These are phyloP conservation scores for Alternaria sp. DNA, from an alignment of 2,329 filamentous ascomycete species.

Conservation along the genomic window DNA sequence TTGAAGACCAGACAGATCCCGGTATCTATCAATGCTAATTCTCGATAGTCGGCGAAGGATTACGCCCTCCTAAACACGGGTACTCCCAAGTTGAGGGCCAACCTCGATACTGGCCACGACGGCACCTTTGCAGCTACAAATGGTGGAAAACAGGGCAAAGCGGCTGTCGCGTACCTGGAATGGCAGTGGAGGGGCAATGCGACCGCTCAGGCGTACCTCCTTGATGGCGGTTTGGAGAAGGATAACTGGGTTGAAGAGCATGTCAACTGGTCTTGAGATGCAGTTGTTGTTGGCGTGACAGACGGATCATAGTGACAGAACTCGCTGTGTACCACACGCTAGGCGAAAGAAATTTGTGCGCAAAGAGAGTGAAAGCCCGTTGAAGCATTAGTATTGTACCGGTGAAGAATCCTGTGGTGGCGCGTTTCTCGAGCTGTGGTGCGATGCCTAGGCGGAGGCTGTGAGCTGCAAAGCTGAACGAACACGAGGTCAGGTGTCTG, in stretches of 20 bases:
- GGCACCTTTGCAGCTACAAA: conserved; percentile 28
- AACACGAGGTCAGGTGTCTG: not conserved
- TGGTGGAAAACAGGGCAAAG: conserved; percentile 30
- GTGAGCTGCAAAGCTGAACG: conserved; percentile 3
- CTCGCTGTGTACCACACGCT: not conserved
- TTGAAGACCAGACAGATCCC: not conserved
- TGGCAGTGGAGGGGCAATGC: conserved; percentile 27
- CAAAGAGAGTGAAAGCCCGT: not conserved
- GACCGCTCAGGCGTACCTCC: conserved; percentile 23
- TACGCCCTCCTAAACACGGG: conserved; percentile 21
- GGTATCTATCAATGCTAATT: not conserved
- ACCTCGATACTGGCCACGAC: conserved; percentile 30
- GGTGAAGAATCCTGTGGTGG: not conserved
- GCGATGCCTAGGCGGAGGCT: not conserved
- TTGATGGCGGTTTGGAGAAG: conserved; percentile 23
- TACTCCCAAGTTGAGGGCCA: conserved; percentile 23
- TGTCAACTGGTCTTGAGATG: conserved; percentile 14
- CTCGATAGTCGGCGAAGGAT: conserved; percentile 21
- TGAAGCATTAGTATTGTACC: not conserved
- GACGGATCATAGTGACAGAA: not conserved
- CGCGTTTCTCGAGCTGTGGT: not conserved
- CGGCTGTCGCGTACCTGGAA: conserved; percentile 27
- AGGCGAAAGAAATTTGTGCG: not conserved
- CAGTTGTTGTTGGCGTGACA: not conserved
- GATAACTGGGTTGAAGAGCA: conserved; percentile 27